A percentile compares a stretch with the other conserved stretches of the same genome.
These are phyloP conservation scores for Pinguiococcus pyrenoidosus DNA, from an alignment of 108 stramenopile species.

Conservation along the genomic window DNA sequence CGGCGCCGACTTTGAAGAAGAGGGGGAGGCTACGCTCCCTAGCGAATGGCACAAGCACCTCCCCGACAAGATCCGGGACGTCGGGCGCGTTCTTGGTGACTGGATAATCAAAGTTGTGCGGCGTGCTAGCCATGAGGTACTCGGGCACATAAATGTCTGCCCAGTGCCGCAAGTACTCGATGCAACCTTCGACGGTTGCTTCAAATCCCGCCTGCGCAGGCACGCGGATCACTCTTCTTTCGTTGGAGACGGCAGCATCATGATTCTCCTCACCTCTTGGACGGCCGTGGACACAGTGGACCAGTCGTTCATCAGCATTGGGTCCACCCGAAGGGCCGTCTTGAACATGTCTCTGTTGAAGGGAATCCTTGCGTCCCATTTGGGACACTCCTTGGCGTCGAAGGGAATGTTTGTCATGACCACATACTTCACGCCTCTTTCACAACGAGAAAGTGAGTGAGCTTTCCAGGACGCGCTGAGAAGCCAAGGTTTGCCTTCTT, in stretches of 20 bases:
- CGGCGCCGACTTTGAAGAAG: conserved; percentile 73
- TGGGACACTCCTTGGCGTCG: conserved; percentile 54
- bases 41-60: conserved; percentile 61
- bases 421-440: conserved; percentile 60
- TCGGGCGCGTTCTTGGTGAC: neutral
- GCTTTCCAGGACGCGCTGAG: too few species aligned
- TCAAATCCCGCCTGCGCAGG: too few species aligned
- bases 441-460: too few species aligned
- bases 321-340: conserved; percentile 73
- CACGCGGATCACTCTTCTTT: too few species aligned
- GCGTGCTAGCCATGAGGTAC: conserved; percentile 82
- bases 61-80: conserved; percentile 46
- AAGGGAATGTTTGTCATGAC: conserved; percentile 90
- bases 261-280: too few species aligned
- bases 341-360: conserved; percentile 48
- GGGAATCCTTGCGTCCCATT: too few species aligned
- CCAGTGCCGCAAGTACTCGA: conserved; percentile 31
- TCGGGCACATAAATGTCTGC: conserved; percentile 45
- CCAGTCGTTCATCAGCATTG: conserved; percentile 59
- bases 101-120: conserved; percentile 62
- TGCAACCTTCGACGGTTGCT: neutral
- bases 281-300: conserved; percentile 9
- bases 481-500: too few species aligned
- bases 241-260: too few species aligned
- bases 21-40: conserved; percentile 62